Evolutionary conservation across 2,329 filamentous ascomycete genomes (phyloP).

Genomic region (Neopestalotiopsis sp.): DNA sequence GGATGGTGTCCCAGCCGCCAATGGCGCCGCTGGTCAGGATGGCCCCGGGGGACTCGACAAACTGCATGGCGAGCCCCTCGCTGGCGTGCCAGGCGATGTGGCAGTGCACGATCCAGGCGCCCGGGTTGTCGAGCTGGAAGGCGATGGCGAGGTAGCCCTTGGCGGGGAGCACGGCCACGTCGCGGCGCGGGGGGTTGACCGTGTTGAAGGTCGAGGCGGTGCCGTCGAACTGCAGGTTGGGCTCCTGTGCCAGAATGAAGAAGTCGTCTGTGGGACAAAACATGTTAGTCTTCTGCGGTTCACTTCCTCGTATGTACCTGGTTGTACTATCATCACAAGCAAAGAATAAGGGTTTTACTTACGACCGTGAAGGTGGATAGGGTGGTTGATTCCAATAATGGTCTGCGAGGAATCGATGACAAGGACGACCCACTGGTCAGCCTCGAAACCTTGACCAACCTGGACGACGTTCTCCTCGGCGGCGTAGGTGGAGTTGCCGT

Average conservation of each 20-base stretch:
- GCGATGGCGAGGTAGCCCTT: conserved; percentile 52
- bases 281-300: neutral
- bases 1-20: neutral
- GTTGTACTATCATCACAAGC: no score
- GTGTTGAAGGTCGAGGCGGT: conserved; percentile 34
- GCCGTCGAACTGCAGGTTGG: conserved; percentile 31
- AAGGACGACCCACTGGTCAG: conserved; percentile 34
- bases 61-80: conserved; percentile 55
- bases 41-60: conserved; percentile 39
- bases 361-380: conserved; percentile 41
- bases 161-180: conserved; percentile 47
- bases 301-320: no score
- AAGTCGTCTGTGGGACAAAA: conserved; percentile 39
- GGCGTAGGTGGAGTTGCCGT: conserved; percentile 25
- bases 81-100: conserved; percentile 50
- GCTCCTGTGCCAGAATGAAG: conserved; percentile 36
- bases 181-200: conserved; percentile 50
- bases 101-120: conserved; percentile 45
- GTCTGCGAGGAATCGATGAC: conserved; percentile 24
- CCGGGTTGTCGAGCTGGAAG: conserved; percentile 55
- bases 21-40: conserved; percentile 10
- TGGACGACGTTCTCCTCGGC: conserved; percentile 30
- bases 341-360: neutral
- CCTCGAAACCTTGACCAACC: conserved; percentile 20
- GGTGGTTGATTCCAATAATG: conserved; percentile 32